These are phyloP conservation scores for Clarkia xantiana DNA, from an alignment of 345 rosid genomes.

Conservation along the genomic window DNA sequence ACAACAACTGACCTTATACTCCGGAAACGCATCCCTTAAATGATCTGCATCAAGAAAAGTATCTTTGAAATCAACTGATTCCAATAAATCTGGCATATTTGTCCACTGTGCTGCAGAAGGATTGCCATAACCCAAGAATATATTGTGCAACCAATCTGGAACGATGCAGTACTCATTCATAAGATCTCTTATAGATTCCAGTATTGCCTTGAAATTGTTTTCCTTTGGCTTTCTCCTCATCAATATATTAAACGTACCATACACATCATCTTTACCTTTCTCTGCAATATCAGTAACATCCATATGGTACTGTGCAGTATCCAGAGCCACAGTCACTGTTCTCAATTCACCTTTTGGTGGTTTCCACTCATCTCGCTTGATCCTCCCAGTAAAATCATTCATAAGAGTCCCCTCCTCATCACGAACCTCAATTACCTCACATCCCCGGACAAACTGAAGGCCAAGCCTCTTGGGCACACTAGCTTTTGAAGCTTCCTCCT, in stretches of 20 bases:
- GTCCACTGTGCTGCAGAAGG: slow-evolving; percentile 99
- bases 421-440: slow-evolving; percentile 80
- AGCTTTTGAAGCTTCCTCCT: slow-evolving; percentile 87
- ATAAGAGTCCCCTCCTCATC: slow-evolving; percentile 92
- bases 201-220: slow-evolving; percentile 95
- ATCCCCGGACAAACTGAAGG: slow-evolving; percentile 89
- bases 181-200: slow-evolving; percentile 97
- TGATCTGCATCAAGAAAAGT: slow-evolving; percentile 75
- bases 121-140: slow-evolving; percentile 93
- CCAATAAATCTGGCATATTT: slow-evolving; percentile 89
- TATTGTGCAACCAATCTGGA: slow-evolving; percentile 93
- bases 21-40: slow-evolving; percentile 60
- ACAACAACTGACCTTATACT: slow-evolving; percentile 43
- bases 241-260: slow-evolving; percentile 75
- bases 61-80: slow-evolving; percentile 87
- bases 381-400: slow-evolving; percentile 94
- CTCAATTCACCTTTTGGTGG: slow-evolving; percentile 97
- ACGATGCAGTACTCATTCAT: slow-evolving; percentile 99
- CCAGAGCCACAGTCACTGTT: slow-evolving; percentile 83
- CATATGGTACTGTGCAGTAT: slow-evolving; percentile 95
- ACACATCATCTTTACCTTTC: slow-evolving; percentile 85
- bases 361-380: slow-evolving; percentile 95
- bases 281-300: slow-evolving; percentile 87
- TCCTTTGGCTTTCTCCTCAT: slow-evolving; percentile 99
- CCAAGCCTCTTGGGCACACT: slow-evolving; percentile 88